A percentile compares a stretch with the other conserved stretches of the same genome.
phyloP scores from a whole-genome alignment of 2,329 filamentous ascomycete species.

The Cercospora sp. region DNA sequence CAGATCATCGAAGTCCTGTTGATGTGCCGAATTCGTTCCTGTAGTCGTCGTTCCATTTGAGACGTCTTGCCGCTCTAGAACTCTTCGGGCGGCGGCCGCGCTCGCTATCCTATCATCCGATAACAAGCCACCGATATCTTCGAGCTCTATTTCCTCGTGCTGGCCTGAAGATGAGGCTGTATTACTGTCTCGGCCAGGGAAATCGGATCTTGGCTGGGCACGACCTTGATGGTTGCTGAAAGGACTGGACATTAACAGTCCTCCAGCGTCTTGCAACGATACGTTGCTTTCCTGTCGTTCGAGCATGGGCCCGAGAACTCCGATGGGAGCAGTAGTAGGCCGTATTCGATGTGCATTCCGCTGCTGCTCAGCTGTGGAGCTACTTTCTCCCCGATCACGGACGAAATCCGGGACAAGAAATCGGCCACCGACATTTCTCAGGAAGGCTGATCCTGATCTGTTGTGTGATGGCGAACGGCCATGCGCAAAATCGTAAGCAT shows the following conservation, averaged over 20 bases:
- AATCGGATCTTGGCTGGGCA: background rate
- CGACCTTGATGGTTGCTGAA: background rate
- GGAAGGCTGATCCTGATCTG: constrained; percentile 36
- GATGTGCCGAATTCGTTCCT: background rate
- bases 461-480: constrained; percentile 20
- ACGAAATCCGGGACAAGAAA: constrained; percentile 23
- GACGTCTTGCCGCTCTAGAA: constrained; percentile 6
- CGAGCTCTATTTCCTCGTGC: constrained; percentile 24
- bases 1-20: constrained; percentile 26
- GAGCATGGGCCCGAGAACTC: constrained; percentile 33
- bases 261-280: constrained; percentile 38
- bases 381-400: constrained; percentile 12
- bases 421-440: constrained; percentile 38
- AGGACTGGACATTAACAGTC: constrained; percentile 26
- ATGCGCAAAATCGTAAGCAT: constrained; percentile 45
- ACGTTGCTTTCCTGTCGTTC: constrained; percentile 33
- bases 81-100: constrained; percentile 19
- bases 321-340: constrained; percentile 25
- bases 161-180: background rate
- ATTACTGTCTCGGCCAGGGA: background rate
- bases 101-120: constrained; percentile 17
- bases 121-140: constrained; percentile 26
- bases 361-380: constrained; percentile 13
- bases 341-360: constrained; percentile 17
- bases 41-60: background rate